Base-by-base conservation (phyloP, 352 stramenopile genomes). In the Phytophthora tentaculata region DNA sequence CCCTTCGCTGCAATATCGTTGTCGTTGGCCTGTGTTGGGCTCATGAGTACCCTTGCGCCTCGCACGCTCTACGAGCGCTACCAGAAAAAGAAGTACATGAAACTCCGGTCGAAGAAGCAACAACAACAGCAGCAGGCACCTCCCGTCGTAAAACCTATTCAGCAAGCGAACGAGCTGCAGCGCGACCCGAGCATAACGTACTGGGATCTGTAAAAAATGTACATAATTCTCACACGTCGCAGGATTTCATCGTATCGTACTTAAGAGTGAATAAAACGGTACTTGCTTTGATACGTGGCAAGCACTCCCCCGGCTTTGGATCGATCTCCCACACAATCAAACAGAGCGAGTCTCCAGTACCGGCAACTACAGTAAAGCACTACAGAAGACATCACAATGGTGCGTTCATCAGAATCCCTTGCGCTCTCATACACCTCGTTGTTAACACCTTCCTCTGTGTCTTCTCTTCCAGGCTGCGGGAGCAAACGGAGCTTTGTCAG, bases 401-500 rank as follows among this genome's bases (percentile, higher is more conserved):
- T 75, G 56, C 57, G 67, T 59, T 13, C 29, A 17, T n/a, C 9
- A 13, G 14, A 19, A 44, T 61, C 14, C 22, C 22, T 22, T 28
- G 20, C 8, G 20, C 28, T 9, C 1, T 49, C 20, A 22, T 32
- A 47, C 4, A 17, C 1, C 57, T 53, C 32, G 13, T 44, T 13
- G 5, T 49, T 66, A 41, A 47, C 50, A 1, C 41, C 12, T 47
- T n/a, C 3, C 5, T 41, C 0, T 65, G 17, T 51, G 26, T 35
- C 2, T 60, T 20, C 22, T 37, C 54, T 54, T 61, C 0, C 44
- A 88, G 79, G 70, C 80, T 55, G 62, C 60, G 39, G 75, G 77
- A 71, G 32, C 78, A 22, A 84, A 59, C 53, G 67, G 79, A 71
- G 53, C 75, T 32, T 65, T 86, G 47, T 3, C 75, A 26, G 74